Conservation (phyloP, 768 basidiomycete genomes). For the Naganishia vaughanmartiniae region DNA sequence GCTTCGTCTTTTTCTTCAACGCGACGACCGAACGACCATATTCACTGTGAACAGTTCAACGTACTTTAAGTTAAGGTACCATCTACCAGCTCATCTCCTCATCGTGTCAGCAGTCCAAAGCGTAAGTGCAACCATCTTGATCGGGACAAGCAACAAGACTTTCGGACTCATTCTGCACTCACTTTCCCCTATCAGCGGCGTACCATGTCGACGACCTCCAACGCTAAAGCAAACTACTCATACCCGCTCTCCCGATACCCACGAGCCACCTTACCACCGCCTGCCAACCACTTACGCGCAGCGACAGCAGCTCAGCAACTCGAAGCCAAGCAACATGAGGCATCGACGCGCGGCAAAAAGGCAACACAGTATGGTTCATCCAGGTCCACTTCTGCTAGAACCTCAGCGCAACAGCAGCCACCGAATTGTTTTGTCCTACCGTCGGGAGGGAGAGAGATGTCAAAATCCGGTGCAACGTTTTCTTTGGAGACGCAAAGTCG, state of each 20-base stretch:
- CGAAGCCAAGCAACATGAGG: background rate
- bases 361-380: background rate
- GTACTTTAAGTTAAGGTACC: too few relatives aligned
- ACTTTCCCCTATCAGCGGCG: background rate
- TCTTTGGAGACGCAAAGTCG: background rate
- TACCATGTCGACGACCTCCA: constrained; percentile 1
- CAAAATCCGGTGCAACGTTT: background rate
- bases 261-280: background rate
- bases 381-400: background rate
- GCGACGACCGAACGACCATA: too few relatives aligned
- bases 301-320: background rate
- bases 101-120: too few relatives aligned
- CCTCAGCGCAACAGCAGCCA: background rate
- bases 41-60: too few relatives aligned
- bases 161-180: too few relatives aligned
- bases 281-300: background rate
- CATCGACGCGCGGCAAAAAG: background rate
- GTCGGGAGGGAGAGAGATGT: too few relatives aligned
- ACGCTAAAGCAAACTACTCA: constrained; percentile 6
- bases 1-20: too few relatives aligned
- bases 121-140: too few relatives aligned
- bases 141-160: too few relatives aligned
- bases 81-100: too few relatives aligned
- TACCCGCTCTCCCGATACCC: constrained; percentile 15
- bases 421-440: background rate